These are phyloP conservation scores for Dendrobium nobile DNA, from an alignment of 106 monocot species.

Conservation along the genomic window DNA sequence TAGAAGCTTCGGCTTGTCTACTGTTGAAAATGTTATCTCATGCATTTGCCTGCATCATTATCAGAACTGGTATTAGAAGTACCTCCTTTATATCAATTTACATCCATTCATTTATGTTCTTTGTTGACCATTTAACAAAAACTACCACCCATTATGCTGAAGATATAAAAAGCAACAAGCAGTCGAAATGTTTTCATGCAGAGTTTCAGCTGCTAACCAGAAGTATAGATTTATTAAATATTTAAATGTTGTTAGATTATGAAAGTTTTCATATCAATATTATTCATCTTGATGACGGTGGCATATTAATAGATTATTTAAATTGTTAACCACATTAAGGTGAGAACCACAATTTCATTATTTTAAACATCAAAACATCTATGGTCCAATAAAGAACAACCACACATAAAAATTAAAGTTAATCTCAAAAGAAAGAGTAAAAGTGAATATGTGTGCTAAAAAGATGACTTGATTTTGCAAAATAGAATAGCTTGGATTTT, in stretches of 20 bases:
- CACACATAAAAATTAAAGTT: neutral
- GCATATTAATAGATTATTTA: neutral
- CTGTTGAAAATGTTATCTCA: slow-evolving; percentile 62
- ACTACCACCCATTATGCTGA: neutral
- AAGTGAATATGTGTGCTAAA: neutral
- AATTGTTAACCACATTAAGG: neutral
- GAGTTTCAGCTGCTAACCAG: neutral
- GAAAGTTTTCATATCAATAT: neutral
- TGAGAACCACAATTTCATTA: neutral
- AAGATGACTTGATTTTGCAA: neutral
- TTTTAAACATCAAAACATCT: neutral
- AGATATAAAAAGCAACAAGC: neutral
- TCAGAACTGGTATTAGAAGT: neutral
- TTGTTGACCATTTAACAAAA: neutral
- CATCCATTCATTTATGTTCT: neutral
- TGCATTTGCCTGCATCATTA: slow-evolving; percentile 55
- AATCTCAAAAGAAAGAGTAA: neutral
- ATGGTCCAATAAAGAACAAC: neutral
- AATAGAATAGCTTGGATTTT: neutral
- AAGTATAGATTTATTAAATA: neutral
- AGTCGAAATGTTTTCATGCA: neutral
- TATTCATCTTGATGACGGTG: neutral
- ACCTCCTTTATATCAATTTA: neutral
- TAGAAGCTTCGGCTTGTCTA: slow-evolving; percentile 64
- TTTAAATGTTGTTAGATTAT: neutral